These are phyloP conservation scores for Platanus orientalis DNA, from an alignment of 164 flowering plant species.

Conservation along the genomic window DNA sequence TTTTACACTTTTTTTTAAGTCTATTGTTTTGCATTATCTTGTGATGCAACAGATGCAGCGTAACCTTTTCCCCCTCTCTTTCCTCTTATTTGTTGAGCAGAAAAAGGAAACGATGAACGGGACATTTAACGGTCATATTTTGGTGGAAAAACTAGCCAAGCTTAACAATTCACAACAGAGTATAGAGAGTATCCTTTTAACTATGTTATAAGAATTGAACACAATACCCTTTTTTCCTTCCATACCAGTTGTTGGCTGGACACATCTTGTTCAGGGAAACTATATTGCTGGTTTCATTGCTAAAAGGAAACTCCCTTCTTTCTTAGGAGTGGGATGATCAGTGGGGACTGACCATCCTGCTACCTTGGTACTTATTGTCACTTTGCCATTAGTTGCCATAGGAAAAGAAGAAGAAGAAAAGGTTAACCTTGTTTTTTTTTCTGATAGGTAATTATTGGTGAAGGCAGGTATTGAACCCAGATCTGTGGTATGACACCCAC, in stretches of 20 bases:
- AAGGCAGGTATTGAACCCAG: no score
- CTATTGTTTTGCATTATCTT: neutral
- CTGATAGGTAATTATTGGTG: no score
- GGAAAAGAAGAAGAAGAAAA: no score
- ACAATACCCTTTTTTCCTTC: neutral
- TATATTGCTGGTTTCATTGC: neutral
- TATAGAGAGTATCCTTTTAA: constrained; percentile 86
- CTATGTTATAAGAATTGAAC: neutral
- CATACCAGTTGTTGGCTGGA: neutral
- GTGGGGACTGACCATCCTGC: neutral
- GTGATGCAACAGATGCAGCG: neutral
- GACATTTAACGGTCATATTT: constrained; percentile 76
- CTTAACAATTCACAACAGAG: constrained; percentile 86
- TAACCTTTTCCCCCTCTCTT: neutral
- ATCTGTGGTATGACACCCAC: no score
- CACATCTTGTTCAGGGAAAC: neutral
- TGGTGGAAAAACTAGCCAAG: constrained; percentile 82
- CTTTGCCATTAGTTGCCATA: no score
- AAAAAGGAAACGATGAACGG: constrained; percentile 51
- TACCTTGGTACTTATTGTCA: neutral
- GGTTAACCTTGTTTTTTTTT: no score
- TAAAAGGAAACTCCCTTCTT: neutral
- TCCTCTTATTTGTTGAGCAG: constrained; percentile 12
- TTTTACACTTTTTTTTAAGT: neutral
- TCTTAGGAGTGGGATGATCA: neutral